Base-by-base conservation (phyloP, 1,284 basidiomycete species). In the Tilletia caries region DNA sequence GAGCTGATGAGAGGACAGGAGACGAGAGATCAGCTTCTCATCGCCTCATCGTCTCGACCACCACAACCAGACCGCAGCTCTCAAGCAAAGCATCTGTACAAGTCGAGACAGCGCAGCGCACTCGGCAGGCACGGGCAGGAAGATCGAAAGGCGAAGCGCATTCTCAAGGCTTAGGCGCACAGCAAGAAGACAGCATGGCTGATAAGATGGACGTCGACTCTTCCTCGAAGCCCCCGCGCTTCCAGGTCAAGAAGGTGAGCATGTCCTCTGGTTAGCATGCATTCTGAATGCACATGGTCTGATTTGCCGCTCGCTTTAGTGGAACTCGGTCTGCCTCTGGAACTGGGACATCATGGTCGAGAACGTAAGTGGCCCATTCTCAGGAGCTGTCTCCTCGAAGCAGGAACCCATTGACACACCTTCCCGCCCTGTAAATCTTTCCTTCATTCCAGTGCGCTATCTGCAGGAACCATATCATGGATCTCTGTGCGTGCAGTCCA, bases 401-500 rank as follows among this genome's bases (percentile, higher is more conserved):
- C 48, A n/a, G 12, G 48, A 32, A 2, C 54, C 12, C 29, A n/a
- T 13, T 29, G n/a, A 34, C 54, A 18, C n/a, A 8, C 13, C 23
- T 52, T 29, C 10, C 50, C 12, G 8, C 27, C 2, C 50, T 52
- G 27, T 10, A 29, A 8, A 23, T 15, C 37, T 65, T 15, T 20
- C 15, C 34, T 64, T 13, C 27, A 2, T 25, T n/a, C 5, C 71
- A 82, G 80, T 83, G 81, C 66, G 81, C 81, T 54, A 83, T 83
- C 64, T 83, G 81, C 76, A 73, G 81, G 32, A 83, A 83, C 65
- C 81, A 83, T 66, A 82, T 83, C 74, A 83, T 83, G 81, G 81
- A 83, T 67, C 76, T 83, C 34, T 83, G 80, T 79, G 72, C 43
- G 78, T 77, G 13, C 27, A 2, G 20, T 41, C 37, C 37, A 41